Base-by-base conservation (phyloP, 768 basidiomycete genomes). In the Phlebiopsis flavidoalba region DNA sequence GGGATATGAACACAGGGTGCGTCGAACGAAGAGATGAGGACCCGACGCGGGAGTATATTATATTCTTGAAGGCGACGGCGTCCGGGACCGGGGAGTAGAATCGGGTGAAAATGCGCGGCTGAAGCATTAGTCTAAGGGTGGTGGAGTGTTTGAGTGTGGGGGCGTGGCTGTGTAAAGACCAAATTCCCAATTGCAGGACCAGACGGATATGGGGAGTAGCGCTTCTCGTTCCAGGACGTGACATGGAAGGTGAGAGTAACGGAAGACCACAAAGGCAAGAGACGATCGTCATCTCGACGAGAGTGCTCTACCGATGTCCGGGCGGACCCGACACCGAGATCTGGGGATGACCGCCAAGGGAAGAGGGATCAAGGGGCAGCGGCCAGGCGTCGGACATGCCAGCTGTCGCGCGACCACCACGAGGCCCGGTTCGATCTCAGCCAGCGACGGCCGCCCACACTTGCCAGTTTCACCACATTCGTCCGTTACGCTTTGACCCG, bases 401-500 rank as follows among this genome's bases (percentile, higher is more conserved):
- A 59, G 48, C 36, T 31, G 48, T 50, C 58, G 49, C 48, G 47
- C 57, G 57, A 31, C 45, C 45, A 33, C 49, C 58, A 50, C 58
- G 58, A 59, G 49, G 49, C 8, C 22, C 35, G 8, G 40, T 33
- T 50, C 47, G 49, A 43, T 43, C 33, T 33, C 33, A 59, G 49
- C 22, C 37, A 24, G 46, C 22, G 26, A 51, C 47, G 19, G 49
- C n/a, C 21, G 19, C 19, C 31, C 14, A 4, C 46, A 24, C 57
- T 35, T 7, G 26, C 26, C 26, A n/a, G n/a, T 36, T 17, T 26
- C 46, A 52, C 47, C 43, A 19, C 37, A 21, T 53, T 53, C 52
- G 36, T 21, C 40, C 54, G 54, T 33, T 52, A 59, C 49, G 62
- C 57, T 47, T 59, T 63, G 43, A 63, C 58, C 19, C 62, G 57